Evolutionary conservation across 352 stramenopile species (phyloP), one percentile per base, ranked within the genome.

Genomic region (Globisporangium emineosum): DNA sequence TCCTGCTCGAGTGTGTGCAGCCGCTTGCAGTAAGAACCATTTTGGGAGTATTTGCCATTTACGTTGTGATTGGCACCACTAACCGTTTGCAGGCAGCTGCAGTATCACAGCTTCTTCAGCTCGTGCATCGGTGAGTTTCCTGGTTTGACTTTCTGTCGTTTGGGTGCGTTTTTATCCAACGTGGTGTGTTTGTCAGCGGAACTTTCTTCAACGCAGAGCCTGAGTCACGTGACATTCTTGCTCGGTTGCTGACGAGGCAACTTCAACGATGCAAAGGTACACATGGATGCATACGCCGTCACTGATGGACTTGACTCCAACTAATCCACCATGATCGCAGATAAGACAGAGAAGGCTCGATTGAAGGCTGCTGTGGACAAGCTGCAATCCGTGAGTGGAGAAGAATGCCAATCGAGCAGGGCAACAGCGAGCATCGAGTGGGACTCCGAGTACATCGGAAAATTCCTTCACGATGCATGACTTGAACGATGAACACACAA

Each of bases 191-290:
- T 33, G 7, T 35, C 49, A 66, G 51, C 19, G 43, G 57, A 10
- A 10, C 45, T 5, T n/a, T 56, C 3, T 6, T 13, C 6, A n/a
- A 17, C 7, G n/a, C 10, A 43, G 43, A 56, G 10, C 5, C 57
- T 30, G 1, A 12, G 9, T 19, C 57, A 9, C 57, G 42, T 42
- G 27, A 2, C 27, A 30, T 25, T 27, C 37, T 62, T 19, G 29
- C 37, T 15, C 23, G 15, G 2, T 25, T 63, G 19, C 57, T 63
- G 35, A 29, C 6, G 29, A 56, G 13, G 21, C 58, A 64, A 19
- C 58, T 64, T 23, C 58, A 64, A 57, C 42, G 43, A 25, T 47
- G 37, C 17, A 40, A 53, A 64, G n/a, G 43, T 64, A 40, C 40
- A n/a, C 32, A 33, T 51, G 33, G 23, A 13, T 42, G 53, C 53